Conservation (phyloP, 2,329 filamentous ascomycete genomes). For the Biscogniauxia mediterranea region DNA sequence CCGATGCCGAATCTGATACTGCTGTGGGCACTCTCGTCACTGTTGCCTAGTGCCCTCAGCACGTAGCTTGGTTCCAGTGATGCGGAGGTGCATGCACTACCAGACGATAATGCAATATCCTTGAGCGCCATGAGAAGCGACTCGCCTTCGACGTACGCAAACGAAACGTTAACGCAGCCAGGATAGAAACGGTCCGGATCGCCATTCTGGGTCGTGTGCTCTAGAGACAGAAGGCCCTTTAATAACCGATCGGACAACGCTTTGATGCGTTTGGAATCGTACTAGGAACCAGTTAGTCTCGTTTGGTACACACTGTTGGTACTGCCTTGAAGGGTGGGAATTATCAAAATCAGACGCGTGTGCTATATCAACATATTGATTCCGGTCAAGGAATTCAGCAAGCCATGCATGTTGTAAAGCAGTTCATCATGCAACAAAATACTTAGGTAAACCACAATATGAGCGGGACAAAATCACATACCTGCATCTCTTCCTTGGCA, state of each 20-base stretch:
- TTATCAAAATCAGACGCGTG: conserved; percentile 56
- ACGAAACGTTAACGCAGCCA: conserved; percentile 96
- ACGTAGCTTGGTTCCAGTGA: conserved; percentile 97
- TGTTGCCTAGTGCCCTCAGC: conserved; percentile 88
- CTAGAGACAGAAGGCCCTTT: conserved; percentile 79
- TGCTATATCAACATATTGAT: conserved; percentile 63
- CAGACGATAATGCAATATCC: conserved; percentile 94
- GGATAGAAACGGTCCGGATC: conserved; percentile 83
- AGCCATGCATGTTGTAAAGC: conserved; percentile 84
- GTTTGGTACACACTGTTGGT: not conserved
- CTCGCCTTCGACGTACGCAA: conserved; percentile 97
- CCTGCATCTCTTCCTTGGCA: conserved; percentile 83
- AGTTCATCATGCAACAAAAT: conserved; percentile 67
- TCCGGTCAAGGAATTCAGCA: conserved; percentile 73
- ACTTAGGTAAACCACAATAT: conserved; percentile 17
- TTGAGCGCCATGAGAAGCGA: conserved; percentile 97
- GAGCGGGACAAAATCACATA: conserved; percentile 51
- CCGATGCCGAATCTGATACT: conserved; percentile 98
- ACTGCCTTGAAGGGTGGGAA: conserved; percentile 5
- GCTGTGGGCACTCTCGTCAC: conserved; percentile 95
- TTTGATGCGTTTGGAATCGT: conserved; percentile 84
- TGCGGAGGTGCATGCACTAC: conserved; percentile 94
- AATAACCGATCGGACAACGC: conserved; percentile 79
- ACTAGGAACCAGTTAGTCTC: conserved; percentile 52
- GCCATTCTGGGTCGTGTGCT: conserved; percentile 91